These are phyloP conservation scores for Yueomyces sp. DNA, from an alignment of 805 yeast genomes.

Conservation along the genomic window DNA sequence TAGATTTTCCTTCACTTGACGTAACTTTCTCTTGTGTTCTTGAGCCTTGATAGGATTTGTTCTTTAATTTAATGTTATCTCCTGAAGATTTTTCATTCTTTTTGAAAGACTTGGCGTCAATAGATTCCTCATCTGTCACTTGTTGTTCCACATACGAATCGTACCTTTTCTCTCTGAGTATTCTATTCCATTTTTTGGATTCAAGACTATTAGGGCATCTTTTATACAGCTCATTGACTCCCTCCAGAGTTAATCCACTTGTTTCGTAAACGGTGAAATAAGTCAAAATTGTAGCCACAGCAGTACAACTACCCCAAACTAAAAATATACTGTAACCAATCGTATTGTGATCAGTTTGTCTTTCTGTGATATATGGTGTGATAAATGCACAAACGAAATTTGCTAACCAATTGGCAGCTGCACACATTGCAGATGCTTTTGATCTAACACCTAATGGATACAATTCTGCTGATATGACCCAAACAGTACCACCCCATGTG, in stretches of 20 bases:
- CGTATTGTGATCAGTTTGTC: slow-evolving; percentile 24
- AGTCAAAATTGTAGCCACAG: slow-evolving; percentile 44
- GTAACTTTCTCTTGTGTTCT: not conserved
- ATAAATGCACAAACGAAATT: slow-evolving; percentile 63
- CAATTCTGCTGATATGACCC: slow-evolving; percentile 59
- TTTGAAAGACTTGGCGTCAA: not conserved
- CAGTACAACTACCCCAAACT: slow-evolving; percentile 65
- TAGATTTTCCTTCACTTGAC: not conserved
- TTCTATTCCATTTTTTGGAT: slow-evolving; percentile 32
- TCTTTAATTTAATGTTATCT: not conserved
- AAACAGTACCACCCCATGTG: slow-evolving; percentile 73
- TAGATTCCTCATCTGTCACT: not conserved
- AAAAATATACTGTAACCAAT: slow-evolving; percentile 64
- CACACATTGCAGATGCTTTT: slow-evolving; percentile 61
- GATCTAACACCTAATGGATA: slow-evolving; percentile 64
- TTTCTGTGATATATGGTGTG: slow-evolving; percentile 65
- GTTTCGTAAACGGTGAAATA: slow-evolving; percentile 68
- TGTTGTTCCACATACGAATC: not conserved
- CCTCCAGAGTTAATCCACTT: slow-evolving; percentile 66
- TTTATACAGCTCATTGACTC: slow-evolving; percentile 62
- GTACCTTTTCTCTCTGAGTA: not conserved
- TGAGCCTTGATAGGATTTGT: no score
- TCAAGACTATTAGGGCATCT: slow-evolving; percentile 41
- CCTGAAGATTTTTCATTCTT: not conserved
- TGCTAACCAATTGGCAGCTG: slow-evolving; percentile 70